Evolutionary conservation across 768 basidiomycete species (phyloP).

Genomic region (Auriscalpium orientale): DNA sequence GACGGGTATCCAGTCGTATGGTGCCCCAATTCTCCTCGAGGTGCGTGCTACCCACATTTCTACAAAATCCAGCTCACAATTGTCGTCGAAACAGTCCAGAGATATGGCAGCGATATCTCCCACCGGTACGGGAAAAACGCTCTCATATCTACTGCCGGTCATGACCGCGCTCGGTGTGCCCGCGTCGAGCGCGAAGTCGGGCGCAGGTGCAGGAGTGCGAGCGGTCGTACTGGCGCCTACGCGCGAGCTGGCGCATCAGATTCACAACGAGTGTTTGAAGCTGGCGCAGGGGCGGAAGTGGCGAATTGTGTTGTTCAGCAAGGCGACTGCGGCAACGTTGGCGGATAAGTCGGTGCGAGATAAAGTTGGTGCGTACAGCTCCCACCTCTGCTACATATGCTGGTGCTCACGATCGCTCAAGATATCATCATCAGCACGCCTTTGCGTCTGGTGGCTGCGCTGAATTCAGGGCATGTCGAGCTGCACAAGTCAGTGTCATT

Average conservation of each 20-base stretch:
- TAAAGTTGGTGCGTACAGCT: conserved; percentile 61
- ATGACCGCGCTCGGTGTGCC: conserved; percentile 55
- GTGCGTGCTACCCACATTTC: conserved; percentile 30
- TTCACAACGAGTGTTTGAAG: conserved; percentile 84
- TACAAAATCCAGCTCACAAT: background rate
- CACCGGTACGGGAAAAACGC: conserved; percentile 95
- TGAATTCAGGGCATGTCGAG: conserved; percentile 60
- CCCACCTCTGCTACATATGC: background rate
- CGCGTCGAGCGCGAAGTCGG: conserved; percentile 35
- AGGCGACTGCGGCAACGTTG: conserved; percentile 80
- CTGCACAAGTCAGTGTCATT: conserved; percentile 56
- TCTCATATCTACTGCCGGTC: conserved; percentile 84
- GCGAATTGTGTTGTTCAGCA: conserved; percentile 77
- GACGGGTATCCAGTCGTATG: conserved; percentile 76
- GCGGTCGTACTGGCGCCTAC: conserved; percentile 87
- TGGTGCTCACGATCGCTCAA: conserved; percentile 22
- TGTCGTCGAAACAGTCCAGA: conserved; percentile 40
- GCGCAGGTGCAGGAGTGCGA: conserved; percentile 53
- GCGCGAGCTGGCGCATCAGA: conserved; percentile 92
- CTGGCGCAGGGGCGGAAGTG: conserved; percentile 76
- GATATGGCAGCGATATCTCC: conserved; percentile 94
- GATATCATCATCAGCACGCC: conserved; percentile 94
- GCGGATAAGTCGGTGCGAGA: conserved; percentile 63
- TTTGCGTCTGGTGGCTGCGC: conserved; percentile 73
- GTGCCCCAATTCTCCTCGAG: conserved; percentile 74